Evolutionary conservation across 257 asterid species (phyloP).

Genomic region (Plantago ovata): DNA sequence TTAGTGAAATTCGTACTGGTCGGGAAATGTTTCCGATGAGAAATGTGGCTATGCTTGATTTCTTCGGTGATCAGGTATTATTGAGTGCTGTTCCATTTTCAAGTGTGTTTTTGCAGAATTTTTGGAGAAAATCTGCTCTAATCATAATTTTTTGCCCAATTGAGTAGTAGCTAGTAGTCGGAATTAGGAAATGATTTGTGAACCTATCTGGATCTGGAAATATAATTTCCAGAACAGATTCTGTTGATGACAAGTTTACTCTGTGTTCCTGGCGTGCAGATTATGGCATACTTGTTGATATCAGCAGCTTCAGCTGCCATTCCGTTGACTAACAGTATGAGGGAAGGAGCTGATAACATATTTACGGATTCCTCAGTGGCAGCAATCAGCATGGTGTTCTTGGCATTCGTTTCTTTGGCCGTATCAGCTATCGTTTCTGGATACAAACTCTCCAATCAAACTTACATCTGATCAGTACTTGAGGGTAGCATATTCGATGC

Average conservation of each 20-base stretch:
- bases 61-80: slow-evolving; percentile 78
- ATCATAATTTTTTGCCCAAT: no score
- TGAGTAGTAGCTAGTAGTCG: no score
- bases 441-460: slow-evolving; percentile 63
- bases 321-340: slow-evolving; percentile 74
- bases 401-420: slow-evolving; percentile 72
- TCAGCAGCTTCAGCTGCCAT: slow-evolving; percentile 92
- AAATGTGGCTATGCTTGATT: slow-evolving; percentile 40
- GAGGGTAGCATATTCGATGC: not conserved
- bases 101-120: no score
- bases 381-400: slow-evolving; percentile 74
- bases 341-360: slow-evolving; percentile 72
- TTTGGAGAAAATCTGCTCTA: no score
- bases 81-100: no score
- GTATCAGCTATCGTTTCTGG: slow-evolving; percentile 79
- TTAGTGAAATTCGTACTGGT: slow-evolving; percentile 41
- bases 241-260: no score
- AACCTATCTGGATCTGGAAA: no score
- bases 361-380: slow-evolving; percentile 90
- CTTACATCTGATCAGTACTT: slow-evolving; percentile 55
- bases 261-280: slow-evolving; percentile 36
- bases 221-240: no score
- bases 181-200: no score
- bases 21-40: slow-evolving; percentile 29
- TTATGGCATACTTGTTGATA: slow-evolving; percentile 67